Evolutionary conservation across 305 asterid genomes (phyloP).

Genomic region (Fraxinus baroniana): DNA sequence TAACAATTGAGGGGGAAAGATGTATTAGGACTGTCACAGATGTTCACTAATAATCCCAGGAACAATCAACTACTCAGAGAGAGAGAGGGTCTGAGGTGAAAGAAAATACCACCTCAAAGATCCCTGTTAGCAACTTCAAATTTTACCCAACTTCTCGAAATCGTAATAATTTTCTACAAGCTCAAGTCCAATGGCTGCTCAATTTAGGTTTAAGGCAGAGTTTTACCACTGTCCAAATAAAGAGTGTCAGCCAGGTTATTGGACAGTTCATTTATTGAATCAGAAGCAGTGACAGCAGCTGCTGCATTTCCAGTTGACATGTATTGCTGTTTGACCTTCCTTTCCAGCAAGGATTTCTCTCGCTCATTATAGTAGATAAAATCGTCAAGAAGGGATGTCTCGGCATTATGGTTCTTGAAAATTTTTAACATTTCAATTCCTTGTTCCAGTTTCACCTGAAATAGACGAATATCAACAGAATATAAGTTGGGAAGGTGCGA

Average conservation of each 20-base stretch:
- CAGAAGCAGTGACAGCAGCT: constrained; percentile 41
- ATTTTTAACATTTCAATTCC: constrained; percentile 90
- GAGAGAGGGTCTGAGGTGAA: constrained; percentile 30
- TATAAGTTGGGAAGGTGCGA: constrained; percentile 11
- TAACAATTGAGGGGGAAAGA: constrained; percentile 22
- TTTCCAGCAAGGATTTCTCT: constrained; percentile 72
- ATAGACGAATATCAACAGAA: constrained; percentile 14
- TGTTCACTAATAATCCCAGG: constrained; percentile 37
- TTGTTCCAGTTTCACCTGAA: constrained; percentile 85
- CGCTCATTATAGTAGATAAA: constrained; percentile 85
- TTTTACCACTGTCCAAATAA: constrained; percentile 61
- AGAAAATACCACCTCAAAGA: constrained; percentile 49
- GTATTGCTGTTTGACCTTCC: constrained; percentile 76
- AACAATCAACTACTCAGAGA: constrained; percentile 38
- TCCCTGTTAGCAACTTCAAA: constrained; percentile 38
- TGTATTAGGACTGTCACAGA: constrained; percentile 31
- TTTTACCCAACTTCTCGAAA: constrained; percentile 24
- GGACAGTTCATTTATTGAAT: constrained; percentile 73
- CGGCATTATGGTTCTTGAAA: constrained; percentile 81
- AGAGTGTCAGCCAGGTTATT: constrained; percentile 69
- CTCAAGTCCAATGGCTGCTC: constrained; percentile 31
- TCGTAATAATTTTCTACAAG: constrained; percentile 32
- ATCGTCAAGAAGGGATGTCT: constrained; percentile 88
- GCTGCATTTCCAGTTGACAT: constrained; percentile 42
- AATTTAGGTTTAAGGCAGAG: constrained; percentile 47